phyloP scores from a whole-genome alignment of 1,139 yeast genomes.

The Protomyces pachydermus region DNA sequence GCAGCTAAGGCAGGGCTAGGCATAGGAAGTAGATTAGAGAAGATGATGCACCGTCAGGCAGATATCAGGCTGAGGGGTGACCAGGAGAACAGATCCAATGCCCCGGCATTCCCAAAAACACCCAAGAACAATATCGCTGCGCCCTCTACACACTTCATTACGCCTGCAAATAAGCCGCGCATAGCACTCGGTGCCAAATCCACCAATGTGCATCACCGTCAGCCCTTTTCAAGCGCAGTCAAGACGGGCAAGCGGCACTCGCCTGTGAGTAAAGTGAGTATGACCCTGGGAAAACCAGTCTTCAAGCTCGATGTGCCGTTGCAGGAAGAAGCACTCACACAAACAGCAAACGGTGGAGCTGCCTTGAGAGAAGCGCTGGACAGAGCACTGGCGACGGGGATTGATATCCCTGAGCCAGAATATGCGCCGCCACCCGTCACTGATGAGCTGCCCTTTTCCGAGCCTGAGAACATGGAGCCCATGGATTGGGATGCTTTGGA shows the following conservation, averaged over 20 bases:
- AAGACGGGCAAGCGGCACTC: conserved; percentile 25
- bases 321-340: conserved; percentile 1
- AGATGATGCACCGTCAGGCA: conserved; percentile 16
- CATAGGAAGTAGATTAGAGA: neutral
- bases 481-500: conserved; percentile 12
- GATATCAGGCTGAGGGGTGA: conserved; percentile 23
- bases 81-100: conserved; percentile 19
- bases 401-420: conserved; percentile 19
- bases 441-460: conserved; percentile 12
- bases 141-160: neutral
- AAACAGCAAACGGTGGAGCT: neutral
- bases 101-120: conserved; percentile 16
- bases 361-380: conserved; percentile 19
- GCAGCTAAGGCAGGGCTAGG: neutral
- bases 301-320: neutral
- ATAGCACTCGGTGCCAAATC: conserved; percentile 20
- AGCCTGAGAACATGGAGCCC: conserved; percentile 18
- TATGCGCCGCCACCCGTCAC: conserved; percentile 24
- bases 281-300: neutral
- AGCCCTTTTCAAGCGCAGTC: conserved; percentile 12
- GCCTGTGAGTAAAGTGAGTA: neutral
- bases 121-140: conserved; percentile 9
- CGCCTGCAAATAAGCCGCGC: conserved; percentile 23
- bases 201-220: conserved; percentile 24
- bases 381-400: conserved; percentile 17